Conservation (phyloP, 305 asterid genomes). For the Fraxinus ornus region DNA sequence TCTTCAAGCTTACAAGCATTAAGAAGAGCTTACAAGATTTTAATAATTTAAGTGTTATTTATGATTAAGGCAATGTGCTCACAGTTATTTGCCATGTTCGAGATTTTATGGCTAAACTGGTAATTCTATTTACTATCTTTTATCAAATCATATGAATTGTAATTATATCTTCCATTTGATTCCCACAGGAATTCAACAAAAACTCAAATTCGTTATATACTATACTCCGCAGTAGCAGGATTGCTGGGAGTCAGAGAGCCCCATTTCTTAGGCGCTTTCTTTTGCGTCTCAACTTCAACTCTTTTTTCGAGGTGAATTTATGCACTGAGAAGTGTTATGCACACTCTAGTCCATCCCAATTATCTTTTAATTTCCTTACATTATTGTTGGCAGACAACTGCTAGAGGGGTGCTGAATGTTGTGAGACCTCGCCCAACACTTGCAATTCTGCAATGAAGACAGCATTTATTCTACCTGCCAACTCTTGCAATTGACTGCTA, state of each 20-base stretch:
- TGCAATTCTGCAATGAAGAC: conserved; percentile 45
- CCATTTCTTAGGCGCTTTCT: conserved; percentile 97
- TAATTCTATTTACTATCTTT: background rate
- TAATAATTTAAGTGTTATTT: background rate
- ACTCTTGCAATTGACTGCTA: conserved; percentile 18
- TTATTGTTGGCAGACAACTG: conserved; percentile 68
- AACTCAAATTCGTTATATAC: conserved; percentile 96
- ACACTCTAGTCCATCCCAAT: conserved; percentile 10
- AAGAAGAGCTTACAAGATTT: background rate
- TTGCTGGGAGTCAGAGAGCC: conserved; percentile 99
- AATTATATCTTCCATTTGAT: conserved; percentile 1
- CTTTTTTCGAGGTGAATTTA: conserved; percentile 79
- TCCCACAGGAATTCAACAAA: conserved; percentile 81
- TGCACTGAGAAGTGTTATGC: background rate
- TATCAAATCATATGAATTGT: background rate
- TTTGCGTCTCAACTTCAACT: conserved; percentile 91
- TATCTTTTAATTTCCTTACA: conserved; percentile 9
- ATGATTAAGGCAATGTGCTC: background rate
- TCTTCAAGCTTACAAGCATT: background rate
- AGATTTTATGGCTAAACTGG: background rate
- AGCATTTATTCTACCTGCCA: conserved; percentile 12
- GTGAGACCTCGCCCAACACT: conserved; percentile 76
- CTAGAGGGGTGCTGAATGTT: conserved; percentile 88
- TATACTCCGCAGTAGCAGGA: conserved; percentile 88
- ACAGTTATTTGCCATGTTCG: background rate